Evolutionary conservation across 2,329 filamentous ascomycete species (phyloP).

Genomic region (Aspergillus japonicus): DNA sequence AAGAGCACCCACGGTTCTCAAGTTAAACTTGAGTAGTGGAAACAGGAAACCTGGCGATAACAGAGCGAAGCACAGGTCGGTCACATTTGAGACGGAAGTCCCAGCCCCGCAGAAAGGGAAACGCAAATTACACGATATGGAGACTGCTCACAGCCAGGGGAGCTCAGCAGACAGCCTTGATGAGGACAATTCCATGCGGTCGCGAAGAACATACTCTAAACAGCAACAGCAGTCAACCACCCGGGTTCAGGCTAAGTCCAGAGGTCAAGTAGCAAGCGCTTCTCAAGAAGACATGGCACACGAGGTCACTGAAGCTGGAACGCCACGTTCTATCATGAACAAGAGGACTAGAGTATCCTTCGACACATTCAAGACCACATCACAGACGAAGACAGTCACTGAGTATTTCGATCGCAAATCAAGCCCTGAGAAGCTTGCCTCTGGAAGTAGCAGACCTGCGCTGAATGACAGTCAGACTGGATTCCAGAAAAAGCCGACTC

Average conservation of each 20-base stretch:
- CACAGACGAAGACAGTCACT: constrained; percentile 18
- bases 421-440: constrained; percentile 31
- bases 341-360: constrained; percentile 16
- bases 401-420: constrained; percentile 27
- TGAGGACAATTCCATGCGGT: constrained; percentile 6
- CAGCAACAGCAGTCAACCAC: constrained; percentile 6
- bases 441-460: constrained; percentile 27
- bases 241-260: neutral
- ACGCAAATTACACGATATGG: constrained; percentile 7
- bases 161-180: neutral
- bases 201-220: constrained; percentile 23
- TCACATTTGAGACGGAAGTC: constrained; percentile 23
- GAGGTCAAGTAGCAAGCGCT: neutral
- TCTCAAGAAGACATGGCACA: constrained; percentile 1
- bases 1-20: neutral
- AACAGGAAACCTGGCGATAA: neutral
- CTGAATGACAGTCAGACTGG: constrained; percentile 10
- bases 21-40: neutral
- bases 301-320: neutral
- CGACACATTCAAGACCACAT: constrained; percentile 5
- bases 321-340: neutral
- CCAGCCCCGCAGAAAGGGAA: neutral
- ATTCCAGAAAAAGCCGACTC: constrained; percentile 10
- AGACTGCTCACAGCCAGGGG: neutral
- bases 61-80: constrained; percentile 23